Evolutionary conservation across 2,329 filamentous ascomycete genomes (phyloP).

Genomic region (Xenoacremonium recifei): DNA sequence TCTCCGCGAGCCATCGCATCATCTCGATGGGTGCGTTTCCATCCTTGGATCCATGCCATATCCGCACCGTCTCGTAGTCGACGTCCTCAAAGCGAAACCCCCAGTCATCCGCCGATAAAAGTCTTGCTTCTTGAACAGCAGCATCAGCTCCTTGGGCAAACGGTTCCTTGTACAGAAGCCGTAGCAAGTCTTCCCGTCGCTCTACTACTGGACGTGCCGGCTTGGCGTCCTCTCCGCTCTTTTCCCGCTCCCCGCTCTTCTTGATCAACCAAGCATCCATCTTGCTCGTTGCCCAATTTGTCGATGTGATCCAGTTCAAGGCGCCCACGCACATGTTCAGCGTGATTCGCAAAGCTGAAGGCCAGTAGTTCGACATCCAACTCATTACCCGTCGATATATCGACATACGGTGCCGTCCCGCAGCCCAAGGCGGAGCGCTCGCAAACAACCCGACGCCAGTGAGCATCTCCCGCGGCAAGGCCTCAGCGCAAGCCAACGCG

Average conservation of each 20-base stretch:
- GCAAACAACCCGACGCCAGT: constrained; percentile 37
- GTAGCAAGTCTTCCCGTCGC: constrained; percentile 25
- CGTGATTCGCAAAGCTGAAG: constrained; percentile 16
- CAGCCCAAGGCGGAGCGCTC: constrained; percentile 33
- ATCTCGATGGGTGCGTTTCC: constrained; percentile 30
- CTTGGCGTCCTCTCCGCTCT: constrained; percentile 1
- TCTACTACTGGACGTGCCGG: constrained; percentile 7
- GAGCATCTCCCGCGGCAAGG: constrained; percentile 28
- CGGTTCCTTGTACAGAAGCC: constrained; percentile 27
- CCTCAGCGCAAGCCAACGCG: constrained; percentile 33
- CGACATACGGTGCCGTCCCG: constrained; percentile 30
- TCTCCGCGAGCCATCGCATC: constrained; percentile 36
- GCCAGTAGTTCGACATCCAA: constrained; percentile 21
- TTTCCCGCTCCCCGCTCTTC: constrained; percentile 5
- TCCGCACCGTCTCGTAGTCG: constrained; percentile 21
- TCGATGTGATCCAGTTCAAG: constrained; percentile 11
- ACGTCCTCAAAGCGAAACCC: constrained; percentile 31
- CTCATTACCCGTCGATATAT: constrained; percentile 16
- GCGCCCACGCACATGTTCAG: constrained; percentile 5
- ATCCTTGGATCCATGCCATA: constrained; percentile 34
- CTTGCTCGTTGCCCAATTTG: neutral
- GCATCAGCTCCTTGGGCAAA: constrained; percentile 27
- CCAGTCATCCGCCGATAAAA: constrained; percentile 28
- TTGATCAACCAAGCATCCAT: constrained; percentile 14
- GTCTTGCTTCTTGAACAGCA: constrained; percentile 26